These are phyloP conservation scores for Penicillium psychrofluorescens DNA, from an alignment of 495 filamentous ascomycete genomes.

Conservation along the genomic window DNA sequence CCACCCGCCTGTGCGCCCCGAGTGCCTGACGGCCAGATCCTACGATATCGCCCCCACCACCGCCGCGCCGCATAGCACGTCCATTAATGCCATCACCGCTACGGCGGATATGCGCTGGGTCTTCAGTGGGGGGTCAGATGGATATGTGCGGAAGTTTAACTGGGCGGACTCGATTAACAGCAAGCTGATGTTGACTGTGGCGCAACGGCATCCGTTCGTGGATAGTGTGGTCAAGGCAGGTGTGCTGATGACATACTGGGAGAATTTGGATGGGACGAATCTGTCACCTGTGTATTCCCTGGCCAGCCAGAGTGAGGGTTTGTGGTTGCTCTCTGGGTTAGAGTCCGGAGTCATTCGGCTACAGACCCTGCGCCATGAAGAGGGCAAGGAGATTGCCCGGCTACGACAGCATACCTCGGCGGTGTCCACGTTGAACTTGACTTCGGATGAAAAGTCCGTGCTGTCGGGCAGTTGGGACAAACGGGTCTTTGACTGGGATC, in stretches of 20 bases:
- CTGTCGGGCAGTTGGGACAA: slow-evolving; percentile 97
- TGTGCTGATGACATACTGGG: slow-evolving; percentile 92
- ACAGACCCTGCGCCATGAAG: slow-evolving; percentile 89
- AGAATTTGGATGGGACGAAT: slow-evolving; percentile 58
- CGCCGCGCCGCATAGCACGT: slow-evolving; percentile 90
- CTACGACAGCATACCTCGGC: slow-evolving; percentile 84
- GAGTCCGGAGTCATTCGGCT: slow-evolving; percentile 91
- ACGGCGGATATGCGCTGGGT: slow-evolving; percentile 96
- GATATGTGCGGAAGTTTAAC: slow-evolving; percentile 92
- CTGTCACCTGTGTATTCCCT: slow-evolving; percentile 89
- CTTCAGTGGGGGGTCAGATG: slow-evolving; percentile 88
- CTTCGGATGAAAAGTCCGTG: slow-evolving; percentile 77
- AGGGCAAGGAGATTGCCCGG: slow-evolving; percentile 77
- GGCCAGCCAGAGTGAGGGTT: slow-evolving; percentile 77
- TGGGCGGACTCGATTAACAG: slow-evolving; percentile 93
- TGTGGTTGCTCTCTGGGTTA: slow-evolving; percentile 86
- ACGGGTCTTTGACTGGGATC: slow-evolving; percentile 86
- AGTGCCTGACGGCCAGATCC: slow-evolving; percentile 69
- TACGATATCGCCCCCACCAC: slow-evolving; percentile 98
- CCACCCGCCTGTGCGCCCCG: slow-evolving; percentile 66
- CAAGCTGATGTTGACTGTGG: slow-evolving; percentile 88
- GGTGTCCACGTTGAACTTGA: slow-evolving; percentile 78
- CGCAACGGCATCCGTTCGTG: slow-evolving; percentile 93
- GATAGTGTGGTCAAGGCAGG: slow-evolving; percentile 95
- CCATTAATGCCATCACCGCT: slow-evolving; percentile 84